phyloP scores from a whole-genome alignment of 2,329 filamentous ascomycete species.

The Fusarium newnesense region DNA sequence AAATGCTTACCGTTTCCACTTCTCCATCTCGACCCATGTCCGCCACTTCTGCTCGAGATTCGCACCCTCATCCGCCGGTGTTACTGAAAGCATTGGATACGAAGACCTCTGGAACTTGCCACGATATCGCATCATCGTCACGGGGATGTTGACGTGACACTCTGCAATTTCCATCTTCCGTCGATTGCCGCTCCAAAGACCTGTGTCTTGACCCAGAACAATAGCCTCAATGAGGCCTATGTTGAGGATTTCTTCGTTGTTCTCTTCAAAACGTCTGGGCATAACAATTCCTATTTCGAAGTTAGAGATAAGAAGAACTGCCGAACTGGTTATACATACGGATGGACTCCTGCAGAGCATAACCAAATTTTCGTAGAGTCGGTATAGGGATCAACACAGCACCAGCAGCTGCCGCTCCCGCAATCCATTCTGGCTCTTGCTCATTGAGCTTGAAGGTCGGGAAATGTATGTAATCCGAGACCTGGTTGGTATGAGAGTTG shows the following conservation, averaged over 20 bases:
- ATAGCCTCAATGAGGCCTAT: constrained; percentile 61
- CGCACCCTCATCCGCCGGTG: constrained; percentile 65
- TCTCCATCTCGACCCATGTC: constrained; percentile 71
- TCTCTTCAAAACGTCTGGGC: constrained; percentile 57
- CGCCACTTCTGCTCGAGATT: constrained; percentile 72
- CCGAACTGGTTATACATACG: constrained; percentile 45
- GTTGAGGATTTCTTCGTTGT: constrained; percentile 58
- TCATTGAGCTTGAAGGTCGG: constrained; percentile 66
- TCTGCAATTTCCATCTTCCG: constrained; percentile 68
- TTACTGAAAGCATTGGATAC: constrained; percentile 62
- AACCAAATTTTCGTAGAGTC: constrained; percentile 70
- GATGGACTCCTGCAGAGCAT: constrained; percentile 63
- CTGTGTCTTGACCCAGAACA: constrained; percentile 60
- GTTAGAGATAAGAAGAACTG: not conserved
- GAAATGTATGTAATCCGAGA: constrained; percentile 71
- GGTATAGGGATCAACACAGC: constrained; percentile 67
- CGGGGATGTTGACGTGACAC: constrained; percentile 57
- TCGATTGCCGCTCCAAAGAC: constrained; percentile 64
- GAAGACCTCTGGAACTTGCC: constrained; percentile 67
- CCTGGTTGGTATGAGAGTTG: constrained; percentile 64
- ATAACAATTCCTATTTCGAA: constrained; percentile 44
- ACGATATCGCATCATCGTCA: constrained; percentile 65
- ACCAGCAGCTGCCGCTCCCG: constrained; percentile 68
- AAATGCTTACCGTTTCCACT: constrained; percentile 66
- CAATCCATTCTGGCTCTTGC: constrained; percentile 68